phyloP scores from a whole-genome alignment of 345 rosid species.

The Pugionium dolabratum region DNA sequence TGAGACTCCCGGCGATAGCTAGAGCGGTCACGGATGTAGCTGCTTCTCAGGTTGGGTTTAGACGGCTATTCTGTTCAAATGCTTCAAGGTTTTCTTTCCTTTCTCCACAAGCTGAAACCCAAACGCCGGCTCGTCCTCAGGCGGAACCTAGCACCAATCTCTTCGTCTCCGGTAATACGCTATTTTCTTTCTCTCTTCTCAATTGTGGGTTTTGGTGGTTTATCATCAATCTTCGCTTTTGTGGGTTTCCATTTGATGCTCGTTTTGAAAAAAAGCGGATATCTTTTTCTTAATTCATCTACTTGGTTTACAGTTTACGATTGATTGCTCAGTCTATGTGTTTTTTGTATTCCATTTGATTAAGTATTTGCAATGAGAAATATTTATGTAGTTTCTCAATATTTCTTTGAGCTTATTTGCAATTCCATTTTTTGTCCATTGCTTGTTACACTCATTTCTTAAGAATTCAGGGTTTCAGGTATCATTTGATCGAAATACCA shows the following conservation, averaged over 20 bases:
- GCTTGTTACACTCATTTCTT: not conserved
- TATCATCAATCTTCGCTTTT: not conserved
- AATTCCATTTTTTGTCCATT: not conserved
- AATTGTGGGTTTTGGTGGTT: not conserved
- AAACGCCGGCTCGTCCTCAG: conserved; percentile 52
- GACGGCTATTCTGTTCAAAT: conserved; percentile 57
- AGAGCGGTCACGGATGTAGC: conserved; percentile 47
- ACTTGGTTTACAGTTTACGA: not conserved
- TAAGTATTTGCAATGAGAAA: not conserved
- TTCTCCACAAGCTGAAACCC: conserved; percentile 42
- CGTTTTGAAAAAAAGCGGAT: not conserved
- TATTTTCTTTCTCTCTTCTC: not conserved
- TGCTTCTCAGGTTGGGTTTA: conserved; percentile 48
- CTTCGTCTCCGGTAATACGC: conserved; percentile 60
- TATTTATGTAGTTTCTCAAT: not conserved
- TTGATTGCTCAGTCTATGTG: not conserved
- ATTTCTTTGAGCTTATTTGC: conserved; percentile 2
- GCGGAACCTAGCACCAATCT: conserved; percentile 80
- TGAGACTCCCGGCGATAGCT: conserved; percentile 39
- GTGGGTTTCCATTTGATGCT: not conserved
- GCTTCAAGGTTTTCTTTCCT: conserved; percentile 45
- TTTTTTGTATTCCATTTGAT: not conserved
- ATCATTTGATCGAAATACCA: not conserved
- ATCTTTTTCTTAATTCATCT: not conserved
- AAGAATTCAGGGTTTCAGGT: not conserved